A percentile compares a stretch with the other conserved stretches of the same genome.
phyloP scores from a whole-genome alignment of 352 stramenopile species.

The Globisporangium acanthophoron region DNA sequence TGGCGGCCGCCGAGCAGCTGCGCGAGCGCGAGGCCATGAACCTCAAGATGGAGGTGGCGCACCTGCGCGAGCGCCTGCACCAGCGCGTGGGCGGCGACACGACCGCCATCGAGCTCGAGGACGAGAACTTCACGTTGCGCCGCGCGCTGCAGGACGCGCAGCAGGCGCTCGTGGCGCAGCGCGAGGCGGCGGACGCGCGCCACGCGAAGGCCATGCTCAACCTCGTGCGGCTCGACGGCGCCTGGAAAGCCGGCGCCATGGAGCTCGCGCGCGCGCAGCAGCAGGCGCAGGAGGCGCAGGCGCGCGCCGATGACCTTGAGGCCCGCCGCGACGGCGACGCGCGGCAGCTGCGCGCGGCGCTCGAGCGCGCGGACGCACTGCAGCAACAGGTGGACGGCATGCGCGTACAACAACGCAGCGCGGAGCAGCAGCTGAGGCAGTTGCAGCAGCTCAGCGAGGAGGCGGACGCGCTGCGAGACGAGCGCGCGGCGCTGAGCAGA shows the following conservation, averaged over 20 bases:
- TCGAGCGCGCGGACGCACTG: conserved; percentile 19
- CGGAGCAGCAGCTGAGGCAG: conserved; percentile 27
- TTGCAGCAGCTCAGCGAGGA: conserved; percentile 47
- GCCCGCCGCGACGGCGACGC: neutral
- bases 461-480: conserved; percentile 44
- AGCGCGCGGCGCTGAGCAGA: conserved; percentile 24
- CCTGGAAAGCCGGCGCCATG: conserved; percentile 53
- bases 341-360: conserved; percentile 5
- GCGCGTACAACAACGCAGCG: conserved; percentile 8
- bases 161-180: conserved; percentile 28
- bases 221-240: conserved; percentile 62
- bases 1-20: conserved; percentile 42
- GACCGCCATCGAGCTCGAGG: conserved; percentile 70
- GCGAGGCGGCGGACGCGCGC: conserved; percentile 44
- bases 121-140: conserved; percentile 69
- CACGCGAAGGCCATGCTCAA: conserved; percentile 67
- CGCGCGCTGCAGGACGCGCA: conserved; percentile 49
- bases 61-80: conserved; percentile 59
- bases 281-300: conserved; percentile 5
- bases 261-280: conserved; percentile 20
- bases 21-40: conserved; percentile 73
- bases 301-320: neutral
- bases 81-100: conserved; percentile 70
- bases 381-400: conserved; percentile 17
- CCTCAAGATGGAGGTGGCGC: conserved; percentile 81